phyloP scores from a whole-genome alignment of 2,329 filamentous ascomycete genomes.

The Phaeosphaeria sp. region DNA sequence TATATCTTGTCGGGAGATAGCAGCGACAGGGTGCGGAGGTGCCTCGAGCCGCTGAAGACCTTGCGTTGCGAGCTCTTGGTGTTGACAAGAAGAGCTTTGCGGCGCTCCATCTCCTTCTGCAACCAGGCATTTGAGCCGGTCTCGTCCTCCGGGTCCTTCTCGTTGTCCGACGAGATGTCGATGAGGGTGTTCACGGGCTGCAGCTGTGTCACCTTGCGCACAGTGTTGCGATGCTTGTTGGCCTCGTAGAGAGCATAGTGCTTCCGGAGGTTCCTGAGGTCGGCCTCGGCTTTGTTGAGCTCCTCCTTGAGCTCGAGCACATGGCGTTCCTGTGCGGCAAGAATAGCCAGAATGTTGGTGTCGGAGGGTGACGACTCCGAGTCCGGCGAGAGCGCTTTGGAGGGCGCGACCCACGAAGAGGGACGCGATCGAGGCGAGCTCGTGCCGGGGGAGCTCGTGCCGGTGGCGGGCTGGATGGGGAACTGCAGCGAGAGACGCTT shows the following conservation, averaged over 20 bases:
- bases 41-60: slow-evolving; percentile 67
- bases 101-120: slow-evolving; percentile 72
- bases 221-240: slow-evolving; percentile 74
- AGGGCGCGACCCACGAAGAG: slow-evolving; percentile 46
- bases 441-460: slow-evolving; percentile 35
- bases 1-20: slow-evolving; percentile 68
- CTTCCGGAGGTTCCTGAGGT: slow-evolving; percentile 78
- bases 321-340: slow-evolving; percentile 88
- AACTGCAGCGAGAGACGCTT: slow-evolving; percentile 59
- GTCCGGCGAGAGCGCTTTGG: slow-evolving; percentile 38
- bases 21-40: slow-evolving; percentile 75
- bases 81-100: slow-evolving; percentile 68
- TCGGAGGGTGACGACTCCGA: slow-evolving; percentile 34
- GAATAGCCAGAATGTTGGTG: slow-evolving; percentile 75
- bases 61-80: slow-evolving; percentile 59
- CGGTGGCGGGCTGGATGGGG: slow-evolving; percentile 52
- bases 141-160: slow-evolving; percentile 50
- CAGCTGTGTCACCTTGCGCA: slow-evolving; percentile 61
- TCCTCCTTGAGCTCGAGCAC: slow-evolving; percentile 93
- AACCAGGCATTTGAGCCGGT: slow-evolving; percentile 53
- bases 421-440: slow-evolving; percentile 45
- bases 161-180: slow-evolving; percentile 31
- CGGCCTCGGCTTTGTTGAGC: slow-evolving; percentile 78
- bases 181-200: slow-evolving; percentile 58
- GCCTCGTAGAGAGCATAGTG: slow-evolving; percentile 82